Evolutionary conservation across 2,329 filamentous ascomycete species (phyloP), one percentile per base, ranked within the genome.

Genomic region (Alternaria sp.): DNA sequence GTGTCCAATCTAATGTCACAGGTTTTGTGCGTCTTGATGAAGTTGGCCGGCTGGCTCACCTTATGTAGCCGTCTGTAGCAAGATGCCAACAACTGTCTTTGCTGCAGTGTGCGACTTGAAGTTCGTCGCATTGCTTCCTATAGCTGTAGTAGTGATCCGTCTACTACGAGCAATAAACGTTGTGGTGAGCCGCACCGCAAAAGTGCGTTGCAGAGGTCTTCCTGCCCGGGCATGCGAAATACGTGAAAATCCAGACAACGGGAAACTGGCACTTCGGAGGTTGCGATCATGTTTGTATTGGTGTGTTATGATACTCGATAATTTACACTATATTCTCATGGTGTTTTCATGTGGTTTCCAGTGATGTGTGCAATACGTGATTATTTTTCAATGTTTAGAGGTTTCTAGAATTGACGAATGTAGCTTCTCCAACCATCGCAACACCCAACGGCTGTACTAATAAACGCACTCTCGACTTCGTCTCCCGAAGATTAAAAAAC

Each of bases 371-470:
- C 19, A 10, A 23, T 23, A 19, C 19, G 30, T 21, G 21, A 25
- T 32, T 15, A 40, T 52, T 10, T 9, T 52, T 9, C 10, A n/a
- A 23, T 15, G 52, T 28, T 54, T 44, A 17, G 53, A 56, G 26
- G 43, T 56, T 56, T 56, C 53, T 47, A 56, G 53, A 56, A 56
- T 15, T 26, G n/a, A n/a, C 46, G 28, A 44, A 28, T 15, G 28
- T 51, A 26, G 25, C 36, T 52, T 52, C 30, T 40, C 28, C 49
- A 10, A 40, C 8, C 49, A 36, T 40, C 28, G 30, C 13, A 23
- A 9, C 13, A n/a, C 9, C 11, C 28, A 23, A 8, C 13, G 5
- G n/a, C 12, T 25, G 11, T 17, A 52, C 28, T 36, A 21, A 52
- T 40, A 40, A 40, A n/a, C 19, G 28, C 21, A 52, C 5, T 15